A percentile compares a stretch with the other conserved stretches of the same genome.
Conservation (phyloP, 2,329 filamentous ascomycete genomes). For the Penicillium sp. region DNA sequence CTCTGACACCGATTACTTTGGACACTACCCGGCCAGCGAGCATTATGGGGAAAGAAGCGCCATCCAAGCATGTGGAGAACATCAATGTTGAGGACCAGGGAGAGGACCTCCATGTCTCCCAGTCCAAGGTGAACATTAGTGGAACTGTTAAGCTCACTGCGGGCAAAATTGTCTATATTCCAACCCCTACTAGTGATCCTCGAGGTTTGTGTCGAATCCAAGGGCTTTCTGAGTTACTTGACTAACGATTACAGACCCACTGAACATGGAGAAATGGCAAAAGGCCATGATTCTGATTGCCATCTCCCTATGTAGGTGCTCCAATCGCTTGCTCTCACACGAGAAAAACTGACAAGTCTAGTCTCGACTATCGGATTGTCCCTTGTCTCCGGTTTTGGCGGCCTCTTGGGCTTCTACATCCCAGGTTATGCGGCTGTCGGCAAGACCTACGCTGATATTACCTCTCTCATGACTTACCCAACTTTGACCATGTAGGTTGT, state of each 20-base stretch:
- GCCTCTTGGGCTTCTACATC: conserved; percentile 51
- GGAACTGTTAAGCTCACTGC: conserved; percentile 40
- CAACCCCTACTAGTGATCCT: conserved; percentile 44
- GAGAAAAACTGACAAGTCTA: conserved; percentile 30
- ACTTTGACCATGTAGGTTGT: conserved; percentile 36
- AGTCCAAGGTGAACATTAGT: conserved; percentile 25
- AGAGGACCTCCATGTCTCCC: conserved; percentile 2
- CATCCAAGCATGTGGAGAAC: conserved; percentile 4
- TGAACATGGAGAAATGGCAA: conserved; percentile 39
- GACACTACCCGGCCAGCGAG: not conserved
- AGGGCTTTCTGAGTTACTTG: not conserved
- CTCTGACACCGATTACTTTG: not conserved
- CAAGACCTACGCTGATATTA: conserved; percentile 49
- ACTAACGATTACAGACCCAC: conserved; percentile 29
- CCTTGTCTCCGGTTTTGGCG: conserved; percentile 51
- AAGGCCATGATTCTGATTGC: conserved; percentile 37
- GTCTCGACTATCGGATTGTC: conserved; percentile 49
- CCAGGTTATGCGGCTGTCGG: conserved; percentile 46
- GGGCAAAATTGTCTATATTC: conserved; percentile 44
- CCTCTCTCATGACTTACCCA: conserved; percentile 45
- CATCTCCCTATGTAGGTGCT: conserved; percentile 35
- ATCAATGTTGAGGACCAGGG: not conserved
- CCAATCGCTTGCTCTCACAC: not conserved
- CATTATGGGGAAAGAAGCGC: conserved; percentile 2
- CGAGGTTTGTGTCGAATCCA: conserved; percentile 22